Percentiles rank a stretch among this genome's conserved stretches.
These are phyloP conservation scores for Chaetomiaceae sp. DNA, from an alignment of 2,329 filamentous ascomycete genomes.

Conservation along the genomic window DNA sequence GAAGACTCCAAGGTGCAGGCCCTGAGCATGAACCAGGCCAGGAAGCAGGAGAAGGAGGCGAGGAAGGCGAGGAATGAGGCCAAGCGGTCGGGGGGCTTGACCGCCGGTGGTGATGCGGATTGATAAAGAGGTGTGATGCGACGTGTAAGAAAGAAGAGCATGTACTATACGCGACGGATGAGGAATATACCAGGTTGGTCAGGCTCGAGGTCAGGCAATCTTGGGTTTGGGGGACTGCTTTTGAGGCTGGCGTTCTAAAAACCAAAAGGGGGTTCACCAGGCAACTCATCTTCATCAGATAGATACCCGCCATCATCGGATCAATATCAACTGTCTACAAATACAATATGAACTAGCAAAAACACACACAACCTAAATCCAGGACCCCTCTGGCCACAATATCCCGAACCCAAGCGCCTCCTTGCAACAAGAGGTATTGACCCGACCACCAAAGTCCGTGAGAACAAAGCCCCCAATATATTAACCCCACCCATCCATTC, in stretches of 20 bases:
- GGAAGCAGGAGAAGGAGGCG: slow-evolving; percentile 59
- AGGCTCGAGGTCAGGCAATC: no score
- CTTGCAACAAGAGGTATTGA: no score
- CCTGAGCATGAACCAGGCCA: slow-evolving; percentile 63
- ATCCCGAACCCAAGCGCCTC: slow-evolving; percentile 6
- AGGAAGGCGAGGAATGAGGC: slow-evolving; percentile 37
- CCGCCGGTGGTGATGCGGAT: background rate
- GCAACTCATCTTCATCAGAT: background rate
- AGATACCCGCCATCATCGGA: slow-evolving; percentile 6
- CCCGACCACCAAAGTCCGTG: no score
- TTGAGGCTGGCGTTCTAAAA: no score
- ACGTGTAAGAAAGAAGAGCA: background rate
- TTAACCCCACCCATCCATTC: no score
- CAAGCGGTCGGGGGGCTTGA: slow-evolving; percentile 22
- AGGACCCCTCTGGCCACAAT: background rate
- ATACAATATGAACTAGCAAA: slow-evolving; percentile 7
- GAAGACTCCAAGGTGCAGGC: slow-evolving; percentile 42
- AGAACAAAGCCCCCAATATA: no score
- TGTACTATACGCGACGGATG: no score
- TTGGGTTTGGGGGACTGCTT: no score
- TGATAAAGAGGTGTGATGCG: background rate
- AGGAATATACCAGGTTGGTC: no score
- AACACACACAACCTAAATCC: no score
- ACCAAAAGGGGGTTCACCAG: background rate
- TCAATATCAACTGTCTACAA: background rate